A percentile compares a stretch with the other conserved stretches of the same genome.
phyloP scores from a whole-genome alignment of 1,284 basidiomycete genomes.

The Coriolopsis trogii region DNA sequence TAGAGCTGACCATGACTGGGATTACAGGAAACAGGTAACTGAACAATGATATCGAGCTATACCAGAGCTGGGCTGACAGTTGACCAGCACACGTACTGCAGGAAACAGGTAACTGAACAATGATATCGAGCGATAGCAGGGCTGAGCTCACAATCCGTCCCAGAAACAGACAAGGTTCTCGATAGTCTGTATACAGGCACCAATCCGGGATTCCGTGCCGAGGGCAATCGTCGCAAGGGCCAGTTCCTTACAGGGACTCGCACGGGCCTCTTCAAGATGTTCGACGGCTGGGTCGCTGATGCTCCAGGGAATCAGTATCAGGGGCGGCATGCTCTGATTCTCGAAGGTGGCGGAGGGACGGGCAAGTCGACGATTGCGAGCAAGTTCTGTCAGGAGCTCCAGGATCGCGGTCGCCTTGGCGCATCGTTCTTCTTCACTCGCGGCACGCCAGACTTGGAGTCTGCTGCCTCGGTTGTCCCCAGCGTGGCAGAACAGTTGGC shows the following conservation, averaged over 20 bases:
- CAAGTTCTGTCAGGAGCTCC: constrained; percentile 3
- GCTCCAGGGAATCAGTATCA: background rate
- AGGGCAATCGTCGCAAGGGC: background rate
- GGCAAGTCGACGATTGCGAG: constrained; percentile 21
- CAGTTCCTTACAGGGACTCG: background rate
- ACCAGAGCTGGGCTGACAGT: too few relatives aligned
- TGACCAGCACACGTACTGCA: too few relatives aligned
- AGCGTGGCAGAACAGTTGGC: constrained; percentile 13
- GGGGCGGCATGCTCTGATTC: background rate
- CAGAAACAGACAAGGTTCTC: background rate
- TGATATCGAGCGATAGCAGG: too few relatives aligned
- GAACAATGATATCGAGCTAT: too few relatives aligned
- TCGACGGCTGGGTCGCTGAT: background rate
- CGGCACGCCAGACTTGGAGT: background rate
- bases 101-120: too few relatives aligned
- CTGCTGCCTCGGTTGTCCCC: background rate
- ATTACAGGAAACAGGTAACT: too few relatives aligned
- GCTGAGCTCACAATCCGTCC: background rate
- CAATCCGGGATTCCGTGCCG: background rate
- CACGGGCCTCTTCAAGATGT: background rate
- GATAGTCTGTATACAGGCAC: background rate
- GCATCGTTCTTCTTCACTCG: constrained; percentile 18
- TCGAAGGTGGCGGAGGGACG: constrained; percentile 5
- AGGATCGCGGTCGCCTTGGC: constrained; percentile 4
- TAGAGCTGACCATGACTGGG: too few relatives aligned